Evolutionary conservation across 768 basidiomycete genomes (phyloP), one percentile per base, ranked within the genome.

Genomic region (Lyophyllum shimeji): DNA sequence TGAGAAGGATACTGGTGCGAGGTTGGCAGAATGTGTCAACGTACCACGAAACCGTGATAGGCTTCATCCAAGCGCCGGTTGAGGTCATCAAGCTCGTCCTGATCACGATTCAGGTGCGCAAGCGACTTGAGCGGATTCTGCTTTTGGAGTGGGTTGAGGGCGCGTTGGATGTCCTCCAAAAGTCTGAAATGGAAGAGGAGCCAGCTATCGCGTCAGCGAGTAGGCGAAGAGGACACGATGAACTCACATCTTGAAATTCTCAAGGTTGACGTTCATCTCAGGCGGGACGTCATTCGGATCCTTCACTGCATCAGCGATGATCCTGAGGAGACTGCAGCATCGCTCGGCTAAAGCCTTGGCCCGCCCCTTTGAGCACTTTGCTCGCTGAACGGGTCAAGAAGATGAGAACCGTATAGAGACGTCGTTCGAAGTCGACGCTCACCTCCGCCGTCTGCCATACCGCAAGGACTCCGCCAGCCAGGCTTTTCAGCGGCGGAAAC

Each of bases 381-480:
- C 29, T 40, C 54, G 47, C 48, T 45, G 11, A 15, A 37, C 15
- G 12, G 34, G 7, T 17, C 17, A 37, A 6, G 12, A n/a, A 7
- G 12, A 23, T 48, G 17, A 20, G 21, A 4, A n/a, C 5, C 4
- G 39, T 40, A 40, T 40, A n/a, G n/a, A n/a, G 8, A 4, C 20
- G 4, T 18, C 18, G 8, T n/a, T 13, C 11, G 2, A 24, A 12
- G 7, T 25, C 3, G 42, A 45, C 25, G 21, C 49, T 45, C 40
- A 50, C 55, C 48, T 50, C 44, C 18, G 49, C 49, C 37, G n/a
- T 27, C 20, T 25, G 11, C 49, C 55, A 50, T 13, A 56, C 44
- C 20, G 49, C 48, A 3, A 50, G 24, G 17, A 56, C 48, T 7
- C 48, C 49, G 25, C 24, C 23, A 34, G 21, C 34, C 7, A 34